phyloP scores from a whole-genome alignment of 2,329 filamentous ascomycete species.

The Penicillium sp. region DNA sequence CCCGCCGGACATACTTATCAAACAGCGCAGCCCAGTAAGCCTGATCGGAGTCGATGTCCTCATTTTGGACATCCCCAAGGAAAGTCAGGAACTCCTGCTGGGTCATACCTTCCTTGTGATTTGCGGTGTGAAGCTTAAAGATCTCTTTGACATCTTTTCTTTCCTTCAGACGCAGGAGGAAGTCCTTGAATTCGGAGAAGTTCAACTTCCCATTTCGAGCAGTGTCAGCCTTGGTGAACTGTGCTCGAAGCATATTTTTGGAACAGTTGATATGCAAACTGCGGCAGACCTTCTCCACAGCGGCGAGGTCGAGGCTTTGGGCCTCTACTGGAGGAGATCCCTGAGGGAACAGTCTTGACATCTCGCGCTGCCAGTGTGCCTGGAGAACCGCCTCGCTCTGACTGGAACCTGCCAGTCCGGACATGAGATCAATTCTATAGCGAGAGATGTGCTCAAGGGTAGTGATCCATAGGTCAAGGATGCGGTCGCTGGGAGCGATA shows the following conservation, averaged over 20 bases:
- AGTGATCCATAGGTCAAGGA: constrained; percentile 75
- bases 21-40: constrained; percentile 72
- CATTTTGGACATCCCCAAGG: constrained; percentile 68
- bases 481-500: constrained; percentile 70
- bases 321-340: constrained; percentile 51
- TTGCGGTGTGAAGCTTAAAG: constrained; percentile 61
- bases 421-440: constrained; percentile 86
- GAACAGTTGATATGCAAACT: constrained; percentile 91
- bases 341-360: constrained; percentile 63
- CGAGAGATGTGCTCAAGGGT: constrained; percentile 81
- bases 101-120: constrained; percentile 65
- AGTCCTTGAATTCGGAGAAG: constrained; percentile 78
- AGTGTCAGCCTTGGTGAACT: constrained; percentile 72
- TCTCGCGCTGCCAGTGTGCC: constrained; percentile 82
- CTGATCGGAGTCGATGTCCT: constrained; percentile 68
- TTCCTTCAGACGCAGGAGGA: constrained; percentile 79
- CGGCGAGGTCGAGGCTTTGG: constrained; percentile 72
- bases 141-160: constrained; percentile 76
- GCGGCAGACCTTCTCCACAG: constrained; percentile 80
- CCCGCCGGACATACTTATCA: constrained; percentile 63
- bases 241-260: constrained; percentile 67
- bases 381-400: constrained; percentile 80
- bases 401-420: constrained; percentile 71
- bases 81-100: constrained; percentile 73
- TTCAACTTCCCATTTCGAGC: constrained; percentile 65